Conservation (phyloP, 768 basidiomycete genomes). For the Russula abietina region DNA sequence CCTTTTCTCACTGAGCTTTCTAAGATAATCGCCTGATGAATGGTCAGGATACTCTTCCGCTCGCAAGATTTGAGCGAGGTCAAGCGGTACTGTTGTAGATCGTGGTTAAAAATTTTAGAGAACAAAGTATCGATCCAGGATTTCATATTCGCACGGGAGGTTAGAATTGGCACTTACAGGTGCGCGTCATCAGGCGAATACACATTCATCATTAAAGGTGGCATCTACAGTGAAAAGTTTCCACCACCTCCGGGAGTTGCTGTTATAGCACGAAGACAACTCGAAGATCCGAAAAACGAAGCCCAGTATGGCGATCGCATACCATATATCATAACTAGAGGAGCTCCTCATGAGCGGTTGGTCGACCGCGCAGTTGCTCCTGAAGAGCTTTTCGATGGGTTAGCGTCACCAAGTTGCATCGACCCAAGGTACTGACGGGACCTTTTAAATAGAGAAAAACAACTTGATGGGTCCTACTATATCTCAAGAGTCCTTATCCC, state of each 20-base stretch:
- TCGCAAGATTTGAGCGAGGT: slow-evolving; percentile 83
- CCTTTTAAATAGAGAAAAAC: slow-evolving; percentile 44
- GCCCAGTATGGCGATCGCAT: slow-evolving; percentile 91
- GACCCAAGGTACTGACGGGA: background rate
- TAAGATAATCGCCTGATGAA: slow-evolving; percentile 7
- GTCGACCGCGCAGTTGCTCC: slow-evolving; percentile 75
- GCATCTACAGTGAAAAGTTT: slow-evolving; percentile 57
- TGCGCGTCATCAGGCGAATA: slow-evolving; percentile 29
- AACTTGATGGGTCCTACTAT: slow-evolving; percentile 86
- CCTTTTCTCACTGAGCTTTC: background rate
- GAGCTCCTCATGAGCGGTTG: slow-evolving; percentile 55
- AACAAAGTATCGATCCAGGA: slow-evolving; percentile 82
- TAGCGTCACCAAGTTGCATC: slow-evolving; percentile 20
- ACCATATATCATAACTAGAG: slow-evolving; percentile 78
- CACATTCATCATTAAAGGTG: background rate
- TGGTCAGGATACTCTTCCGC: slow-evolving; percentile 75
- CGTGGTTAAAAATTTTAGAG: slow-evolving; percentile 81
- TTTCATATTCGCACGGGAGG: slow-evolving; percentile 92
- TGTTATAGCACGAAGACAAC: slow-evolving; percentile 70
- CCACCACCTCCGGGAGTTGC: slow-evolving; percentile 89
- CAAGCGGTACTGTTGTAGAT: slow-evolving; percentile 78
- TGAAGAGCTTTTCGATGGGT: slow-evolving; percentile 63
- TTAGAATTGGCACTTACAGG: slow-evolving; percentile 92
- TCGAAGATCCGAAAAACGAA: slow-evolving; percentile 74
- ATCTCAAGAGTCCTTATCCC: slow-evolving; percentile 83